Evolutionary conservation across 208 protist species (phyloP), one percentile per base, ranked within the genome.

Genomic region (Leishmania lainsoni): DNA sequence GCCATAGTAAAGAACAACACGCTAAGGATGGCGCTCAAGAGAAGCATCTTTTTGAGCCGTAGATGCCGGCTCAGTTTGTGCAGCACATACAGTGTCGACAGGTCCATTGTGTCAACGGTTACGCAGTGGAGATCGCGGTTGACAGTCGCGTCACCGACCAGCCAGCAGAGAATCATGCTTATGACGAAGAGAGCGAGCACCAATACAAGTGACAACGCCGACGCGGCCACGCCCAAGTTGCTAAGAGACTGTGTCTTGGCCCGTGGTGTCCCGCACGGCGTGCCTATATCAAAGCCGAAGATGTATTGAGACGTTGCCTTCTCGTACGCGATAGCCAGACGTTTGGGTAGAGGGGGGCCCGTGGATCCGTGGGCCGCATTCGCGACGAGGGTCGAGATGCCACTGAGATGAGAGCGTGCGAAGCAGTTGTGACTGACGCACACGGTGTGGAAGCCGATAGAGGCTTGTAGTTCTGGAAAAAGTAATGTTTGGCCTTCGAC

Each of bases 231-330:
- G 22, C 79, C 80, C 17, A 88, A 75, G 5, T 68, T 10, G 56
- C 79, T 75, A 26, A 87, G 32, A 5, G 29, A 72, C 32, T 74
- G 75, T 10, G 85, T 39, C 10, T 56, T 75, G 9, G 16, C n/a
- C 6, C 71, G 29, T 0, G 74, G 16, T 6, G 35, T 65, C 51
- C 89, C 89, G 75, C 91, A 94, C 9, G 63, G 10, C 20, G 65
- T 65, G 10, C 81, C 86, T 26, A 85, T 73, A 48, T 90, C 91
- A 72, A 89, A 94, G 63, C 90, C 90, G 26, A 92, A 87, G 35
- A 85, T 42, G 74, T 91, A 90, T 76, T 92, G 76, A 14, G 49
- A 72, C 16, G 76, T 56, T 0, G 85, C 81, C 48, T 83, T 78
- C 0, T 71, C n/a, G 79, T 86, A 89, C 0, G 73, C 52, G 3